Evolutionary conservation across 192 early-diverging fungal species (phyloP).

Genomic region (Helicostylum pulchrum): DNA sequence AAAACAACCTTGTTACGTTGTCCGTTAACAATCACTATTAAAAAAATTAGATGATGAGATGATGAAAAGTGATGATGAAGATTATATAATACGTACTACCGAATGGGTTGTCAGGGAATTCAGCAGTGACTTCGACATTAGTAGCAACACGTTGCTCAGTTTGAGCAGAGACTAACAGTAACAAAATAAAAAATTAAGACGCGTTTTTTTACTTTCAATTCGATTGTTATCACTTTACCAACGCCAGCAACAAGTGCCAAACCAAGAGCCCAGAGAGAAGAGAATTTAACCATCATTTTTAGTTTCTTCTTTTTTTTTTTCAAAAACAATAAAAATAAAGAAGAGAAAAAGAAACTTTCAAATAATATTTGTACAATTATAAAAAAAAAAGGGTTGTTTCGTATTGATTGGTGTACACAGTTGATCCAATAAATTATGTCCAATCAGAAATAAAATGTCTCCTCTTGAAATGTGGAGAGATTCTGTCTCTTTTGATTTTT

Average conservation of each 20-base stretch:
- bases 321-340: constrained; percentile 8
- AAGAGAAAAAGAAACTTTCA: constrained; percentile 1
- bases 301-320: background rate
- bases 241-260: constrained; percentile 6
- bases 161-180: constrained; percentile 20
- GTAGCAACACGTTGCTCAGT: constrained; percentile 5
- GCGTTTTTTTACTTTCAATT: background rate
- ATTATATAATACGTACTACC: constrained; percentile 30
- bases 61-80: too few relatives aligned
- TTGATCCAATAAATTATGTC: too few relatives aligned
- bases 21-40: constrained; percentile 43
- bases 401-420: background rate
- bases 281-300: constrained; percentile 16
- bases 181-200: background rate
- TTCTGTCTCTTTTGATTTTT: background rate
- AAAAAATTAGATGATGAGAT: too few relatives aligned
- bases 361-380: background rate
- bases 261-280: constrained; percentile 20
- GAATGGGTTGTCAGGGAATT: constrained; percentile 42
- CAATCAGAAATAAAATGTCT: too few relatives aligned
- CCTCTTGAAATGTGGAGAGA: too few relatives aligned
- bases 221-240: background rate
- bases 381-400: background rate
- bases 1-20: constrained; percentile 39
- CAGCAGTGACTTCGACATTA: constrained; percentile 23